Evolutionary conservation across 2,329 filamentous ascomycete genomes (phyloP).

Genomic region (Penicillium capsulatum): DNA sequence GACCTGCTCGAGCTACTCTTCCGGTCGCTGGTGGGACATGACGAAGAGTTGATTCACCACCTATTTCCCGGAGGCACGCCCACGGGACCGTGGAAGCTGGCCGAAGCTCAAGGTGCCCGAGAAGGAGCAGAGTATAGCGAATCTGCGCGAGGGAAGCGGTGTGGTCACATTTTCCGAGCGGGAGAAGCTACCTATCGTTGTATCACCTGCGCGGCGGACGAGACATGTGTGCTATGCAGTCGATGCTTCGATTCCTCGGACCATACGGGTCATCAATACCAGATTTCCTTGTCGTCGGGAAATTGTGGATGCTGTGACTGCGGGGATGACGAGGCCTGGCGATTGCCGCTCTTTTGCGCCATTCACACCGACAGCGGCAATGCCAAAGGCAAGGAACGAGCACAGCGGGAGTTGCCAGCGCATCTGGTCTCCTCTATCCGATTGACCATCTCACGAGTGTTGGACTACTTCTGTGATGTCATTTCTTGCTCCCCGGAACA

Average conservation of each 20-base stretch:
- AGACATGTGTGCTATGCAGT: constrained; percentile 91
- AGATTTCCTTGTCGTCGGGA: constrained; percentile 79
- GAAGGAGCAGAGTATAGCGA: constrained; percentile 94
- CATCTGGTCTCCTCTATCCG: constrained; percentile 74
- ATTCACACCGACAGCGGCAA: constrained; percentile 70
- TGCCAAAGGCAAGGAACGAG: constrained; percentile 49
- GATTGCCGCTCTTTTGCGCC: constrained; percentile 74
- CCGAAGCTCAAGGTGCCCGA: constrained; percentile 83
- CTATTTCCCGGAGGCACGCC: constrained; percentile 77
- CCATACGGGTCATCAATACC: constrained; percentile 87
- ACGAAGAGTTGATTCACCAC: constrained; percentile 67
- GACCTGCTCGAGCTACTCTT: constrained; percentile 78
- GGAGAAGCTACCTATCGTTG: constrained; percentile 94
- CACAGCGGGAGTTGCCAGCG: constrained; percentile 65
- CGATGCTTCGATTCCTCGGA: constrained; percentile 94
- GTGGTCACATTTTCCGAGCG: constrained; percentile 93
- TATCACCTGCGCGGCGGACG: constrained; percentile 88
- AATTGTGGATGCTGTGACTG: constrained; percentile 98
- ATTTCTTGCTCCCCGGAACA: constrained; percentile 98
- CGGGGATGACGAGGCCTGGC: constrained; percentile 93
- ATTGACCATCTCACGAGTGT: constrained; percentile 76
- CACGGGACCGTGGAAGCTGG: constrained; percentile 65
- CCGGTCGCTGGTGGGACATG: constrained; percentile 74
- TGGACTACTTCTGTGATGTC: constrained; percentile 97
- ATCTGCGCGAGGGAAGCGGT: constrained; percentile 84